Conservation (phyloP, 805 yeast genomes). For the Naumovozyma dairenensis region DNA sequence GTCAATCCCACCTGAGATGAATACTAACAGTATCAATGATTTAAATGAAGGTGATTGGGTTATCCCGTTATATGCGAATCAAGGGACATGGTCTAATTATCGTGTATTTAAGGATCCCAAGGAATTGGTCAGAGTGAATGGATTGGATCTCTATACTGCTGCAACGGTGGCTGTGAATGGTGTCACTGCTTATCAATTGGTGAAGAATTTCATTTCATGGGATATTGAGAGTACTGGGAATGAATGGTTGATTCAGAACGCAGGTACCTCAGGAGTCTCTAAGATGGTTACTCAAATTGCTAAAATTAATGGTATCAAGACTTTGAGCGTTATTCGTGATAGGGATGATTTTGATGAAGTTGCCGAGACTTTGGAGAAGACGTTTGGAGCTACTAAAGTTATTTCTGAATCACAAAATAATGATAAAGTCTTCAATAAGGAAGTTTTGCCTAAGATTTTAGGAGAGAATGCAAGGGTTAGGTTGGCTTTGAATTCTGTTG, state of each 20-base stretch:
- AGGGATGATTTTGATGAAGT: constrained; percentile 66
- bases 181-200: constrained; percentile 82
- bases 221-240: constrained; percentile 15
- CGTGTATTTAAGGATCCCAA: constrained; percentile 48
- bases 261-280: constrained; percentile 94
- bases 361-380: constrained; percentile 40
- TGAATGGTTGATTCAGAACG: constrained; percentile 93
- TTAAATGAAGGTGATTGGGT: constrained; percentile 75
- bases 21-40: constrained; percentile 29
- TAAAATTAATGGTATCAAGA: constrained; percentile 64
- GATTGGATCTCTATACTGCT: constrained; percentile 50
- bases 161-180: constrained; percentile 93
- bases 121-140: constrained; percentile 45
- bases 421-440: constrained; percentile 54
- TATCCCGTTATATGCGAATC: constrained; percentile 63
- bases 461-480: constrained; percentile 43
- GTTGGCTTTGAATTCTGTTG: constrained; percentile 85
- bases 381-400: constrained; percentile 75
- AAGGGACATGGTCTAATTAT: constrained; percentile 87
- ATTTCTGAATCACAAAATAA: constrained; percentile 80
- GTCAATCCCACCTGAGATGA: constrained; percentile 42
- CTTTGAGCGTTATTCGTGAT: constrained; percentile 80
- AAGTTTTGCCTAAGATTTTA: constrained; percentile 37
- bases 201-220: constrained; percentile 47
- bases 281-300: constrained; percentile 85